Evolutionary conservation across 305 asterid species (phyloP).

Genomic region (Ajuga reptans): DNA sequence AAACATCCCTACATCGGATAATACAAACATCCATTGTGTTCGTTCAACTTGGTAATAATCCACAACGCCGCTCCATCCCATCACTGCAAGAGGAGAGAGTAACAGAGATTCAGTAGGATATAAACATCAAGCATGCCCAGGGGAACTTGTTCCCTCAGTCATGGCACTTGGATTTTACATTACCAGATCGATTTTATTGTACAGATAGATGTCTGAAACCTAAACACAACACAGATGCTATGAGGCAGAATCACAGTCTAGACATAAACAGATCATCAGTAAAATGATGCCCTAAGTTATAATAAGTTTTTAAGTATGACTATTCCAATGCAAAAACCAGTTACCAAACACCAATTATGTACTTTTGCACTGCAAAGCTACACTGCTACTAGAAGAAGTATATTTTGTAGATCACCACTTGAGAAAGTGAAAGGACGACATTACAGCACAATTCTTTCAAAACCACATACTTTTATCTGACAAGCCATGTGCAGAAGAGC

Average conservation of each 20-base stretch:
- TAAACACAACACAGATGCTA: background rate
- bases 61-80: background rate
- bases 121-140: background rate
- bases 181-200: background rate
- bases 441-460: no score
- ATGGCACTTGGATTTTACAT: background rate
- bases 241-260: background rate
- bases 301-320: no score
- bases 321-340: background rate
- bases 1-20: constrained; percentile 12
- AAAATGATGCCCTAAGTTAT: no score
- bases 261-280: background rate
- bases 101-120: background rate
- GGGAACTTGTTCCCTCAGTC: background rate
- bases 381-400: no score
- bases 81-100: constrained; percentile 1
- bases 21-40: constrained; percentile 16
- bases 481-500: background rate
- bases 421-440: no score
- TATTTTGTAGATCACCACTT: no score
- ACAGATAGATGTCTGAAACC: background rate
- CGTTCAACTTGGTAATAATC: background rate
- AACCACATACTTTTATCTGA: no score
- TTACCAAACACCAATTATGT: background rate
- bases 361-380: no score